Base-by-base conservation (phyloP, 2,329 filamentous ascomycete genomes). In the Venturia nashicola region DNA sequence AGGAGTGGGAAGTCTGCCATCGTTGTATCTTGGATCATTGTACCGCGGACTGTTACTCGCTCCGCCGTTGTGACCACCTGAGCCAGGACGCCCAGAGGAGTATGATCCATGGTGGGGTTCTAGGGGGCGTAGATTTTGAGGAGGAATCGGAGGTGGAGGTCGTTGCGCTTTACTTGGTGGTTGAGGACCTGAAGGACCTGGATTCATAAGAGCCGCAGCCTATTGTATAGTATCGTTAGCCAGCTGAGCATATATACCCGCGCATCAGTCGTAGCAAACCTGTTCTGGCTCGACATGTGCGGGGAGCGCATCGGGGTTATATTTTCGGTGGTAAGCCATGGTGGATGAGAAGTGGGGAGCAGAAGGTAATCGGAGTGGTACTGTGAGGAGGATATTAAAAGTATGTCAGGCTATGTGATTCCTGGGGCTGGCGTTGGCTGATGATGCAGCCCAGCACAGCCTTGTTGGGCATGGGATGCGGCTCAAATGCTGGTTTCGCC, bases 271-370 rank as follows among this genome's bases (percentile, higher is more conserved):
- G 60, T 46, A 61, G 57, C 46, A 43, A 55, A 87, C 86, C 76
- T 84, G 80, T 68, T 91, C 88, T 54, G 89, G 88, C 76, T 91
- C 88, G 66, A 87, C 88, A 73, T 91, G 89, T 89, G 91, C 91
- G 73, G 93, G 93, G 68, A 99, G 85, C 73, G 91, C 90, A 80
- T 99, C 93, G 42, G 92, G 92, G 76, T 99, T 96, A 79, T 91
- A 94, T 64, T 88, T 85, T 75, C 86, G 86, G 78, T 96, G 96
- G 82, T 97, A 97, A 64, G 93, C 93, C 93, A 97, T 97, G 66
- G 73, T 68, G 62, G 27, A 11, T 63, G n/a, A 36, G 23, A 42
- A 39, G 59, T 43, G 36, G 20, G n/a, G n/a, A 46, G 14, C 5
- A 62, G 32, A 62, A 32, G 27, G 42, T 27, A 27, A 2, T 60